Base-by-base conservation (phyloP, 164 flowering plant genomes). In the Nymphaea thermarum region DNA sequence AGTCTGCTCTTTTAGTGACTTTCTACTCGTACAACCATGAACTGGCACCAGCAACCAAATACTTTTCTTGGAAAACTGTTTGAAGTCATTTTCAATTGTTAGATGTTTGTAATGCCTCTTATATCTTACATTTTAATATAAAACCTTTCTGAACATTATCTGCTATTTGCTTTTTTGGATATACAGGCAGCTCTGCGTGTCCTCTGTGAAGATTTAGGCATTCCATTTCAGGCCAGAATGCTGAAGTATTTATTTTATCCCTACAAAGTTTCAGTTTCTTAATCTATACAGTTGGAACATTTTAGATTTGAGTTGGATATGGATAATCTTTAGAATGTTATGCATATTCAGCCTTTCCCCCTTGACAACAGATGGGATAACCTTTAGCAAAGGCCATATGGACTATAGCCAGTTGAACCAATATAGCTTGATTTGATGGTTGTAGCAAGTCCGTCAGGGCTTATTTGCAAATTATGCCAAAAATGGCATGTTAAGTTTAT, bases 171-270 rank as follows among this genome's bases (percentile, higher is more conserved):
- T 65, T 66, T 67, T 10, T 15, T 71, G 72, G 64, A 51, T 73
- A 44, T 71, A 78, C 80, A 90, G 98, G 89, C 77, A 76, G 76
- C 84, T 7, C 77, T 93, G 72, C 90, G 80, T 71, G 85, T 81
- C 66, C 89, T 93, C 70, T 93, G 98, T 85, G 82, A 85, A 62
- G 95, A 90, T 61, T 72, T 93, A 74, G 81, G 76, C 60, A 87
- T 93, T 77, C 91, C 95, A 70, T 93, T 93, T 72, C 91, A 93
- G 71, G 53, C 73, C 62, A 45, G 84, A 69, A 90, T 93, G 98
- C 93, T 90, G 62, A 88, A 80, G 98, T 90, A 83, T 63, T 84
- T 36, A 2, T n/a, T n/a, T n/a, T 2, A 3, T 61, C 16, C 42
- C 64, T 25, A 17, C 73, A 14, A 43, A 66, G 12, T 36, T 47